Percentiles rank a stretch among this genome's conserved stretches.
Conservation (phyloP, 345 rosid genomes). For the Eucalyptus guilfoylei region DNA sequence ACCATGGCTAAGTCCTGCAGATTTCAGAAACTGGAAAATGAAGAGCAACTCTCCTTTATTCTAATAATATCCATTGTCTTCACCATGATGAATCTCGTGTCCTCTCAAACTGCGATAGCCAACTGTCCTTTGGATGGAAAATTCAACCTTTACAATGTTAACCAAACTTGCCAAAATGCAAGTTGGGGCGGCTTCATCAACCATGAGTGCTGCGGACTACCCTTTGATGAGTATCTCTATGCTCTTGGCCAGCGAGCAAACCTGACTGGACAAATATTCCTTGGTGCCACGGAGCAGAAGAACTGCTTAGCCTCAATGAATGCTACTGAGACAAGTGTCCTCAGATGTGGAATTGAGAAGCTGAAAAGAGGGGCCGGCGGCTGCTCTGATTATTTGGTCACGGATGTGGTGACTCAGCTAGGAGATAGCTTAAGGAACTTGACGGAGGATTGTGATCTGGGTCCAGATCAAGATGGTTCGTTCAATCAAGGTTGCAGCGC, state of each 20-base stretch:
- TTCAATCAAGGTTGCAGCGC: slow-evolving; percentile 2
- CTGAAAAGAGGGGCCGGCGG: slow-evolving; percentile 23
- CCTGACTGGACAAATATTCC: slow-evolving; percentile 19
- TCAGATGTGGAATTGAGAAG: slow-evolving; percentile 19
- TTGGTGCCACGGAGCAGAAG: slow-evolving; percentile 18
- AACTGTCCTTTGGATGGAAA: neutral
- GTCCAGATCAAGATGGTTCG: neutral
- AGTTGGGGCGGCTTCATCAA: slow-evolving; percentile 28
- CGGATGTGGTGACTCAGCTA: slow-evolving; percentile 10
- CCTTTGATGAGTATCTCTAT: slow-evolving; percentile 21
- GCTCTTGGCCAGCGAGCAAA: slow-evolving; percentile 28
- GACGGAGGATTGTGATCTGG: slow-evolving; percentile 8
- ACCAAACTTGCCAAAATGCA: slow-evolving; percentile 1
- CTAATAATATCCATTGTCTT: neutral
- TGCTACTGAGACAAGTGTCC: neutral
- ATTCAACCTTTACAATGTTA: neutral
- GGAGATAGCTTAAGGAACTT: slow-evolving; percentile 7
- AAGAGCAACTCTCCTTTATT: neutral
- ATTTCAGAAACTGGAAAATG: neutral
- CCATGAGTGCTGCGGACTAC: slow-evolving; percentile 6
- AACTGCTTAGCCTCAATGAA: slow-evolving; percentile 20
- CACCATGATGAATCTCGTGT: neutral
- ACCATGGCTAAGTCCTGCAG: neutral
- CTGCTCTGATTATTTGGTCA: slow-evolving; percentile 26
- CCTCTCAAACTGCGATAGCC: neutral